A percentile compares a stretch with the other conserved stretches of the same genome.
phyloP scores from a whole-genome alignment of 352 stramenopile species.

The Phytophthora lateralis region DNA sequence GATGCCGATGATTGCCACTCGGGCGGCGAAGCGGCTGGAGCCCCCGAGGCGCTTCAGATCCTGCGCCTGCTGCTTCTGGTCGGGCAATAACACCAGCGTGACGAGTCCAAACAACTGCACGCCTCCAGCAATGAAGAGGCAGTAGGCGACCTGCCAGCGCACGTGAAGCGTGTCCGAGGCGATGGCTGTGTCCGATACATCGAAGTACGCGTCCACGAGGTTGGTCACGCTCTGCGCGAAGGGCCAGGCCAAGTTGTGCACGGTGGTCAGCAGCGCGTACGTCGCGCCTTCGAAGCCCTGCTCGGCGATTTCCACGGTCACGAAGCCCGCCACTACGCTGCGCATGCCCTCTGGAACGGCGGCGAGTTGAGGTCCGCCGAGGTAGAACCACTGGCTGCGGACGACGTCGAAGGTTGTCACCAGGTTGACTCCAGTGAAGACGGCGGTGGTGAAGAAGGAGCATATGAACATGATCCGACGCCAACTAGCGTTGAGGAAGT shows the following conservation, averaged over 20 bases:
- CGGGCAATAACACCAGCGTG: slow-evolving; percentile 58
- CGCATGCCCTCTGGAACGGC: slow-evolving; percentile 69
- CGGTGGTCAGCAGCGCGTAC: slow-evolving; percentile 69
- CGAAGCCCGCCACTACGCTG: slow-evolving; percentile 61
- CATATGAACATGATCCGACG: slow-evolving; percentile 54
- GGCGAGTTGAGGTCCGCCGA: slow-evolving; percentile 58
- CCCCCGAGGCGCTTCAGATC: slow-evolving; percentile 60
- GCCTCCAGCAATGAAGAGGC: slow-evolving; percentile 50
- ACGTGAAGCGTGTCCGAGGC: slow-evolving; percentile 57
- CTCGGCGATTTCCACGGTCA: slow-evolving; percentile 75
- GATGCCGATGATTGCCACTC: slow-evolving; percentile 43
- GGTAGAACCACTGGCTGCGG: slow-evolving; percentile 75
- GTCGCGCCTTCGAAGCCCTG: slow-evolving; percentile 72
- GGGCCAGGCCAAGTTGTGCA: slow-evolving; percentile 63
- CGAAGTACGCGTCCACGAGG: slow-evolving; percentile 58
- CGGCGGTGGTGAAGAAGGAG: slow-evolving; percentile 49
- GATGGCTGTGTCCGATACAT: slow-evolving; percentile 66
- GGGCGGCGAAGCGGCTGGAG: slow-evolving; percentile 49
- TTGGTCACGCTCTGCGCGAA: slow-evolving; percentile 64
- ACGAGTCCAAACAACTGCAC: slow-evolving; percentile 55
- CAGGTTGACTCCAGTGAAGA: slow-evolving; percentile 52
- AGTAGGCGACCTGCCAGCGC: slow-evolving; percentile 65
- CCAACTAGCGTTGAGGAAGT: slow-evolving; percentile 68
- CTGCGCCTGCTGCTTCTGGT: slow-evolving; percentile 67
- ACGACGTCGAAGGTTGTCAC: slow-evolving; percentile 63